Conservation (phyloP, 495 filamentous ascomycete species). For the Daldinia vernicosa region DNA sequence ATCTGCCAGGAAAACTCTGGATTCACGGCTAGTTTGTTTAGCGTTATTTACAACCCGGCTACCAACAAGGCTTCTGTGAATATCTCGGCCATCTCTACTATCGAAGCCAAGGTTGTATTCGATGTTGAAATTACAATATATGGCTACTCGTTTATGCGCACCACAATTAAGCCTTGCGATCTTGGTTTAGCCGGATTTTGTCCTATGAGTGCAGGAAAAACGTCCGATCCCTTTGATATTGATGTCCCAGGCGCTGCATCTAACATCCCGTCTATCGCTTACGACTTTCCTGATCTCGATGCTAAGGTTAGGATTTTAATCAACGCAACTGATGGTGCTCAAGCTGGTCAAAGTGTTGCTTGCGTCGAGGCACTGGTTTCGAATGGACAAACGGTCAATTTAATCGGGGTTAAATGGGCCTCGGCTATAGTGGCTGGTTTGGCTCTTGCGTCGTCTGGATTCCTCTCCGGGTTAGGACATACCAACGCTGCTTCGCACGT, state of each 20-base stretch:
- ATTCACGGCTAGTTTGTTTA: constrained; percentile 85
- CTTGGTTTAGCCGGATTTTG: constrained; percentile 78
- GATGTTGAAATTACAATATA: constrained; percentile 82
- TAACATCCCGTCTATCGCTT: constrained; percentile 83
- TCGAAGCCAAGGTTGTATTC: constrained; percentile 85
- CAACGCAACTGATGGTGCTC: constrained; percentile 67
- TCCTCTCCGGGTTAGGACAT: constrained; percentile 84
- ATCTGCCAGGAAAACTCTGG: constrained; percentile 80
- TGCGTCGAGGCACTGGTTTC: constrained; percentile 90
- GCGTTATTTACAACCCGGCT: constrained; percentile 78
- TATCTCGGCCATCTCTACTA: constrained; percentile 83
- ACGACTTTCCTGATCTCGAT: constrained; percentile 91
- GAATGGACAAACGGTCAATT: constrained; percentile 91
- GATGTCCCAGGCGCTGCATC: constrained; percentile 60
- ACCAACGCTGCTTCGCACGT: constrained; percentile 97
- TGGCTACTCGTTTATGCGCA: constrained; percentile 71
- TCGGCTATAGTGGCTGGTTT: constrained; percentile 88
- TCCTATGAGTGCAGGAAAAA: constrained; percentile 87
- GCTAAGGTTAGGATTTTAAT: constrained; percentile 84
- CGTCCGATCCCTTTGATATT: constrained; percentile 75
- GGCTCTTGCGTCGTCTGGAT: constrained; percentile 81
- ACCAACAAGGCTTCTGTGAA: constrained; percentile 74
- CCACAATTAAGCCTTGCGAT: constrained; percentile 78
- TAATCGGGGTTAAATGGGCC: constrained; percentile 89
- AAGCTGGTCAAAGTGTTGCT: constrained; percentile 70